Evolutionary conservation across 1,139 yeast species (phyloP), one percentile per base, ranked within the genome.

Genomic region (Diutina siamensis): DNA sequence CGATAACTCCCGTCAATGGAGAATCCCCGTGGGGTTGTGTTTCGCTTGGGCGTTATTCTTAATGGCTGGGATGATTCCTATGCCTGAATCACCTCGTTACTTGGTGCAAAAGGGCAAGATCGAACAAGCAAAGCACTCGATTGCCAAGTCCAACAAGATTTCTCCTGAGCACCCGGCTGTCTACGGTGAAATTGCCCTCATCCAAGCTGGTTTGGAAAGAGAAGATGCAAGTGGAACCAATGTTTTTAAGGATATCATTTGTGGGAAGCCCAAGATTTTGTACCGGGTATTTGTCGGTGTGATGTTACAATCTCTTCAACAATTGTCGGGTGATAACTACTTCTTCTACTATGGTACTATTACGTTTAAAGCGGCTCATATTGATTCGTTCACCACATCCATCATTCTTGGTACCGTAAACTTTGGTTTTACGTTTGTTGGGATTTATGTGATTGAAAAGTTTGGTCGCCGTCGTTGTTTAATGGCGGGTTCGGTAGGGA

Each of bases 361-460:
- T 47, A 74, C 83, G 58, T 83, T 83, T 76, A 64, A 76, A 57
- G 81, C 92, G 53, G 85, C 83, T 53, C 94, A 94, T 56, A 45
- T 53, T 47, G 88, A 82, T 62, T 76, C 94, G 36, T 85, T 80
- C 65, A 72, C 81, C 48, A 80, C 80, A 66, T 72, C 86, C 65
- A 71, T 82, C 51, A 84, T 87, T 48, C 70, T 85, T 46, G 94
- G 94, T 69, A 70, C 80, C 52, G 87, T 85, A 50, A 85, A 85
- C 67, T 81, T 84, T 62, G 78, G 70, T 35, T 81, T 89, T 19
- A 84, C 94, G 4, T 76, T 83, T 55, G 68, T 74, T 45, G 83
- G 85, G 49, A 65, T 84, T 50, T 81, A 67, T 61, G 69, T 76
- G 48, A 83, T 50, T 35, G 52, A 50, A 41, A 44, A 40, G 19